Evolutionary conservation across 768 basidiomycete species (phyloP).

Genomic region (Hydnum rufescens): DNA sequence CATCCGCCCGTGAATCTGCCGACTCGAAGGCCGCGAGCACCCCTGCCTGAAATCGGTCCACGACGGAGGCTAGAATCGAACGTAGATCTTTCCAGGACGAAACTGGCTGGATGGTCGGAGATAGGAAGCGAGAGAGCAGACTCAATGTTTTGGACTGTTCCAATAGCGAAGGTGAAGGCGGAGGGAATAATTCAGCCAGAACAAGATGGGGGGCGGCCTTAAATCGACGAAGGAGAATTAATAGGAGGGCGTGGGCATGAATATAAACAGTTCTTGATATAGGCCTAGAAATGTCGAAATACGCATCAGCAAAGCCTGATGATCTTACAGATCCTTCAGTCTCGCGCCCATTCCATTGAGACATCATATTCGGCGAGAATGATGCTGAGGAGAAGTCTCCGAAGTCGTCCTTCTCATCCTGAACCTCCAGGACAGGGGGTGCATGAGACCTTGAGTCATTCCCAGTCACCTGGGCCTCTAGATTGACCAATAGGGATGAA

Average conservation of each 20-base stretch:
- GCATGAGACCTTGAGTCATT: constrained; percentile 16
- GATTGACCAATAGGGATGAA: constrained; percentile 31
- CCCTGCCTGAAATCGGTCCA: constrained; percentile 75
- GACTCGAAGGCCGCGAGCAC: constrained; percentile 75
- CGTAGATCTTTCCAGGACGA: constrained; percentile 42
- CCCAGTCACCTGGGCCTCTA: constrained; percentile 18
- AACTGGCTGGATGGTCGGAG: constrained; percentile 47
- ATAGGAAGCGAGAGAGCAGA: constrained; percentile 58
- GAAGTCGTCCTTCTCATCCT: constrained; percentile 52
- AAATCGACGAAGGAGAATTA: constrained; percentile 36
- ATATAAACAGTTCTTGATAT: constrained; percentile 38
- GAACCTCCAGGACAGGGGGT: constrained; percentile 39
- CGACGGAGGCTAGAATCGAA: constrained; percentile 48
- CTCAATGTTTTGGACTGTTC: constrained; percentile 49
- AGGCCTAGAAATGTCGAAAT: constrained; percentile 10
- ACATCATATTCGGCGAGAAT: constrained; percentile 6
- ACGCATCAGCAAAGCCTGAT: constrained; percentile 7
- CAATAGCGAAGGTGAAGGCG: constrained; percentile 14
- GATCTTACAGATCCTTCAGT: too few species aligned
- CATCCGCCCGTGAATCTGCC: constrained; percentile 59
- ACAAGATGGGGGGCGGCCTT: constrained; percentile 45
- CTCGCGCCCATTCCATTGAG: too few species aligned
- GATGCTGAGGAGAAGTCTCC: constrained; percentile 54
- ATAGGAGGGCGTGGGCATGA: constrained; percentile 44
- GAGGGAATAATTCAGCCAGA: constrained; percentile 33